phyloP scores from a whole-genome alignment of 2,329 filamentous ascomycete species.

The Bipolaris gigantea region DNA sequence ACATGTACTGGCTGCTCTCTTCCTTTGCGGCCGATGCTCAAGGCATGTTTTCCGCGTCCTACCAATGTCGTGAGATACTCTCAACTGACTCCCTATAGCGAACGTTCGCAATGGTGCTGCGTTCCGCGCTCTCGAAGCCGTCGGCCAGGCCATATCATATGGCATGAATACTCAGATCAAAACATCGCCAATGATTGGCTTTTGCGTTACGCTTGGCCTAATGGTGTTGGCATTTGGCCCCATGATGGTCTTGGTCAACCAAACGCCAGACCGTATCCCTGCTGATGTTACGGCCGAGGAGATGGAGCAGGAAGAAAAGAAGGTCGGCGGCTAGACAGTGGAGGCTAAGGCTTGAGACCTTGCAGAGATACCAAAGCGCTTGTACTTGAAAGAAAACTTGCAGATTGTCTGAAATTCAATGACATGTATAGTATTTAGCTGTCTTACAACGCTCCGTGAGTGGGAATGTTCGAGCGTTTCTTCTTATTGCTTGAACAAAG shows the following conservation, averaged over 20 bases:
- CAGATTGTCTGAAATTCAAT: neutral
- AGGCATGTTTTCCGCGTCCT: conserved; percentile 3
- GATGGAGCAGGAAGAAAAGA: conserved; percentile 19
- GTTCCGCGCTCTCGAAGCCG: conserved; percentile 33
- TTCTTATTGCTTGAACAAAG: too few relatives aligned
- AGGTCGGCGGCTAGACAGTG: conserved; percentile 16
- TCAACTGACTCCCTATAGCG: conserved; percentile 14
- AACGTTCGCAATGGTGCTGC: conserved; percentile 32
- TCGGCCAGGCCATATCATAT: conserved; percentile 35
- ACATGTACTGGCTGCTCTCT: conserved; percentile 39
- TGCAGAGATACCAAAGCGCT: neutral
- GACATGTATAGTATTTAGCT: neutral
- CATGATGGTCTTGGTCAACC: conserved; percentile 38
- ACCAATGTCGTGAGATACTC: neutral
- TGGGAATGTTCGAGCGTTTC: too few relatives aligned
- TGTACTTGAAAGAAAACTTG: too few relatives aligned
- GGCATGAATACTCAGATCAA: conserved; percentile 38
- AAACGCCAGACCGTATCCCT: conserved; percentile 39
- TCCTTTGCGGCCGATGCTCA: conserved; percentile 36
- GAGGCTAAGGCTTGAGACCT: conserved; percentile 16
- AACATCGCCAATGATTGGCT: conserved; percentile 31
- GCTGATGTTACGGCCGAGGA: conserved; percentile 36
- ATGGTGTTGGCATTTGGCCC: conserved; percentile 37
- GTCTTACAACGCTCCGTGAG: too few relatives aligned
- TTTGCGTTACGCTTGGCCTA: conserved; percentile 39